These are phyloP conservation scores for Metschnikowia cubensis DNA, from an alignment of 805 yeast genomes.

Conservation along the genomic window DNA sequence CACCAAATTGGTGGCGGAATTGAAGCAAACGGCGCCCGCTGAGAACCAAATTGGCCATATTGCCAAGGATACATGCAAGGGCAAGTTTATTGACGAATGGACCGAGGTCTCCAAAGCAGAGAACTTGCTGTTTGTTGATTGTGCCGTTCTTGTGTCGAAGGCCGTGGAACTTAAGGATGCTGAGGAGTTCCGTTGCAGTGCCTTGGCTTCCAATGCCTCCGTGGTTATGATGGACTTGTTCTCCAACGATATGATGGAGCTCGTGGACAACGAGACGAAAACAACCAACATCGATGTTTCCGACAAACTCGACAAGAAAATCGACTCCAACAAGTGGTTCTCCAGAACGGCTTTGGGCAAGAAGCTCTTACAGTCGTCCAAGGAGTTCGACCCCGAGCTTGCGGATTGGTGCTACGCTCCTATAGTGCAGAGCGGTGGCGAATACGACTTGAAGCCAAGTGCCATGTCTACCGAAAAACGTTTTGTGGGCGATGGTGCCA, in stretches of 20 bases:
- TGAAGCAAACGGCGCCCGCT: conserved; percentile 39
- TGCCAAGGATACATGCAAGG: conserved; percentile 71
- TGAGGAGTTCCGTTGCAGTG: conserved; percentile 62
- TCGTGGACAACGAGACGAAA: conserved; percentile 81
- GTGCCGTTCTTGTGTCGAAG: conserved; percentile 48
- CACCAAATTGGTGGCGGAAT: conserved; percentile 47
- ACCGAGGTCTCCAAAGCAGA: conserved; percentile 32
- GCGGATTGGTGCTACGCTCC: conserved; percentile 95
- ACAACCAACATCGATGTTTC: conserved; percentile 69
- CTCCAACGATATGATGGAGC: conserved; percentile 81
- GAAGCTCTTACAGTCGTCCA: conserved; percentile 45
- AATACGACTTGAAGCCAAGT: conserved; percentile 77
- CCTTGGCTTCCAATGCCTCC: conserved; percentile 73
- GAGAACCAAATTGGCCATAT: conserved; percentile 56
- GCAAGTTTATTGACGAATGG: conserved; percentile 87
- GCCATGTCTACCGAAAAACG: conserved; percentile 69
- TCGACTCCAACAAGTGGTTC: conserved; percentile 70
- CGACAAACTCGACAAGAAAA: conserved; percentile 73
- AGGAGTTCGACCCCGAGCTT: conserved; percentile 67
- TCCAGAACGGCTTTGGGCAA: conserved; percentile 49
- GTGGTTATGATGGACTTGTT: conserved; percentile 75
- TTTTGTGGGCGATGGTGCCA: conserved; percentile 67
- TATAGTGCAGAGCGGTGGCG: conserved; percentile 82
- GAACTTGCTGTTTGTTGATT: conserved; percentile 43
- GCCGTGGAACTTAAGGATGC: conserved; percentile 74